Conservation (phyloP, 2,329 filamentous ascomycete species). For the Aspergillus caelatus region DNA sequence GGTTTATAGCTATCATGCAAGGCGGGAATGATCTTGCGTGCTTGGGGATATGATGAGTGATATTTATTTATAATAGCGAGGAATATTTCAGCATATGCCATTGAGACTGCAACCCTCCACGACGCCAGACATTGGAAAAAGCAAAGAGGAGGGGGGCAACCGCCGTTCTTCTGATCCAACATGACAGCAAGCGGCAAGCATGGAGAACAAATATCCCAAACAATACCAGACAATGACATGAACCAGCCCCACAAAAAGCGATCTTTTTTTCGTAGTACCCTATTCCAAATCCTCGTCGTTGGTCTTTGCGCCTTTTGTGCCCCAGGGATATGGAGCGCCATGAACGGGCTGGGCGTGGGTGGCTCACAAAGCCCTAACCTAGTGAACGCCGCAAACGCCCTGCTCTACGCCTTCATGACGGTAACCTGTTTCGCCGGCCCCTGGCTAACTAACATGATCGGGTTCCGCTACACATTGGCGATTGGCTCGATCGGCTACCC, state of each 20-base stretch:
- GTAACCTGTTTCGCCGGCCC: constrained; percentile 47
- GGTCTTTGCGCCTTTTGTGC: constrained; percentile 46
- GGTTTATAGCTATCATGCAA: neutral
- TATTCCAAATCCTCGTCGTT: constrained; percentile 47
- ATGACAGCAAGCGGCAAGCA: neutral
- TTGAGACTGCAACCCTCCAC: neutral
- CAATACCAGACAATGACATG: neutral
- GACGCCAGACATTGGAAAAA: neutral
- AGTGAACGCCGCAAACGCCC: constrained; percentile 51
- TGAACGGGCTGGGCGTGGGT: constrained; percentile 48
- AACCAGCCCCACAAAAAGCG: neutral
- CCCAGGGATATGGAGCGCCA: constrained; percentile 48
- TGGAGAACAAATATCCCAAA: neutral
- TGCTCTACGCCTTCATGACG: constrained; percentile 51
- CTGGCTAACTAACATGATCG: constrained; percentile 24
- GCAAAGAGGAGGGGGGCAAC: neutral
- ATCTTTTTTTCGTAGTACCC: constrained; percentile 18
- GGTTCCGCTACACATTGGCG: constrained; percentile 41
- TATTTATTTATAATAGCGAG: neutral
- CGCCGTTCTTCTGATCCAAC: neutral
- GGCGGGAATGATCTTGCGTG: neutral
- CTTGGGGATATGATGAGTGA: neutral
- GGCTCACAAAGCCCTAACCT: constrained; percentile 45
- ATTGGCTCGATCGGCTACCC: constrained; percentile 49
- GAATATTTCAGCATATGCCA: neutral